Conservation (phyloP, 352 stramenopile species). For the Globisporangium megalacanthum region DNA sequence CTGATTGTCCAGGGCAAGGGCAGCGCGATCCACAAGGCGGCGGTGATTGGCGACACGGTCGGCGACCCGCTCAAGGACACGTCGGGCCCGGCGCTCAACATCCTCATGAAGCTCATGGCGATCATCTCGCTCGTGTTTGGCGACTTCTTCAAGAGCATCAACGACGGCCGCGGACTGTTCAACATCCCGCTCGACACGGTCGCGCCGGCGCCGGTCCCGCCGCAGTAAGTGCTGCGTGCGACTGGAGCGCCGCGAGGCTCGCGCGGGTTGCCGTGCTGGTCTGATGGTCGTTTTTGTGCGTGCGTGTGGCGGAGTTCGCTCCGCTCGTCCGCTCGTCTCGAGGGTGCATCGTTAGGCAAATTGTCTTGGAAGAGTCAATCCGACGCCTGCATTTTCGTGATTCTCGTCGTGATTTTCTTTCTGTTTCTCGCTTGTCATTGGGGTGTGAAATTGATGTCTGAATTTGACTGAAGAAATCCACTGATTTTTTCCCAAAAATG, state of each 20-base stretch:
- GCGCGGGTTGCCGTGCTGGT: no score
- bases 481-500: no score
- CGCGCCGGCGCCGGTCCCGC: neutral
- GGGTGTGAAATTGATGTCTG: neutral
- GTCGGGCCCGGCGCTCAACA: constrained; percentile 98
- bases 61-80: constrained; percentile 99
- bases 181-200: constrained; percentile 49
- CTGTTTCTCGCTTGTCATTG: no score
- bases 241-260: no score
- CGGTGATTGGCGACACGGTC: constrained; percentile 97
- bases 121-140: constrained; percentile 99
- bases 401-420: neutral
- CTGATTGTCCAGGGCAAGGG: constrained; percentile 92
- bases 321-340: neutral
- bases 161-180: constrained; percentile 92
- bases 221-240: constrained; percentile 2
- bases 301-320: neutral
- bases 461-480: neutral
- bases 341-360: neutral
- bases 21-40: constrained; percentile 97
- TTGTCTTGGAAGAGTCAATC: neutral
- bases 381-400: neutral
- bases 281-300: neutral
- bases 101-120: constrained; percentile 99
- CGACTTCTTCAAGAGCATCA: constrained; percentile 98